Percentiles rank a stretch among this genome's conserved stretches.
phyloP scores from a whole-genome alignment of 2,329 filamentous ascomycete genomes.

The Fusarium caatingaense region DNA sequence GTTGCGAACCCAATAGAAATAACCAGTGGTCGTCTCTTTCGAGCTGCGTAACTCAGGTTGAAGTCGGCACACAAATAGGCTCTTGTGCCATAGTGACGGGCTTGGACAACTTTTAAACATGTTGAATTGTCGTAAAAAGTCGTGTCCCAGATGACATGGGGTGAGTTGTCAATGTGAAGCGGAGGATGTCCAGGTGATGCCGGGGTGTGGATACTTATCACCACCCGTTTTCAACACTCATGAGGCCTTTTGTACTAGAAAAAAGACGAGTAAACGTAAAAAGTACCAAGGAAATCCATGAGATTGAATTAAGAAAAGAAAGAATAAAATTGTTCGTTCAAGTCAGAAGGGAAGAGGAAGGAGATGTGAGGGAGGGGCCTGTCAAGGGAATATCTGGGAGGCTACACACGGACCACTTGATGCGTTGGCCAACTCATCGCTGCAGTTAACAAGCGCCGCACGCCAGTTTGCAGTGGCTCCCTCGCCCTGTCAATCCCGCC shows the following conservation, averaged over 20 bases:
- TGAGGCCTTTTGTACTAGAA: constrained; percentile 1
- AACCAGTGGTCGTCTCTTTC: not conserved
- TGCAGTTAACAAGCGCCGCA: constrained; percentile 56
- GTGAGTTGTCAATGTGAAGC: constrained; percentile 35
- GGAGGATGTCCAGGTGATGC: constrained; percentile 36
- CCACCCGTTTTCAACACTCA: constrained; percentile 17
- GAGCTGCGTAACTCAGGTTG: not conserved
- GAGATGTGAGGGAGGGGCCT: constrained; percentile 39
- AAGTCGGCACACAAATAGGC: not conserved
- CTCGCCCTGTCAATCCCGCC: constrained; percentile 43
- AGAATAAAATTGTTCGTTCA: constrained; percentile 8
- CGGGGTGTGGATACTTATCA: constrained; percentile 39
- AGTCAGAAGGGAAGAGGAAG: constrained; percentile 26
- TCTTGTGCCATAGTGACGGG: not conserved
- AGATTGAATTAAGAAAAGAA: not conserved
- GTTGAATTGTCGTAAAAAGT: not conserved
- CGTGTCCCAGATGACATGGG: constrained; percentile 32
- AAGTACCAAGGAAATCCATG: constrained; percentile 2
- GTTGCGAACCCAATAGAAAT: constrained; percentile 4
- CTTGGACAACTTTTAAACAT: not conserved
- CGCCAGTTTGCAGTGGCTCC: constrained; percentile 38
- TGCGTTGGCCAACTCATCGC: constrained; percentile 58
- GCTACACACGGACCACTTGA: constrained; percentile 58
- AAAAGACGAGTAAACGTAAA: constrained; percentile 2
- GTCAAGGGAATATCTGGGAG: constrained; percentile 46